Conservation (phyloP, 345 rosid genomes). For the Eucalyptus cloeziana region DNA sequence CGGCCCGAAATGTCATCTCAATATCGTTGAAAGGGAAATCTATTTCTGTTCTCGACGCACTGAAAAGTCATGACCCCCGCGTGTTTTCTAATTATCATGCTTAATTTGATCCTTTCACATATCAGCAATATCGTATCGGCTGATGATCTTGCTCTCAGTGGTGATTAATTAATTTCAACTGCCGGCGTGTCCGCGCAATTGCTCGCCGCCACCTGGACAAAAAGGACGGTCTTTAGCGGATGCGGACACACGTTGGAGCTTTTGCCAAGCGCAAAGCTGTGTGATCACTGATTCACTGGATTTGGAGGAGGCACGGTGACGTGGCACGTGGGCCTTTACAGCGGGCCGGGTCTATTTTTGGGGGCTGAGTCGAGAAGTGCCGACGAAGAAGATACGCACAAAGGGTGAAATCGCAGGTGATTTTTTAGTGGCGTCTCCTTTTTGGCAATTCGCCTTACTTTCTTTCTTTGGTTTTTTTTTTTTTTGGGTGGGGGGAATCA, state of each 20-base stretch:
- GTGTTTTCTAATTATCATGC: not conserved
- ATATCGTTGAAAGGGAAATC: not conserved
- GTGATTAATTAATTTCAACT: not conserved
- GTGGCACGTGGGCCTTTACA: not conserved
- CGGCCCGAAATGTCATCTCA: not conserved
- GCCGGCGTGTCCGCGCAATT: not conserved
- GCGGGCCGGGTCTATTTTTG: not conserved
- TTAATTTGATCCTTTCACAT: not conserved
- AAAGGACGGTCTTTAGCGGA: not conserved
- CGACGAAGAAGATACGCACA: not conserved
- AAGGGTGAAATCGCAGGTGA: not conserved
- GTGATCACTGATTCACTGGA: not conserved
- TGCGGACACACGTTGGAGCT: not conserved
- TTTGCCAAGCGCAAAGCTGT: not conserved
- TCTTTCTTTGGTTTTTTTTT: not conserved
- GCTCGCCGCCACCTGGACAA: conserved; percentile 1
- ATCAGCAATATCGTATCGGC: not conserved
- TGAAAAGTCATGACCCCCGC: not conserved
- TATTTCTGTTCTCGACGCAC: accelerated
- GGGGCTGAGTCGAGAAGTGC: not conserved
- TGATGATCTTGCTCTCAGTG: not conserved
- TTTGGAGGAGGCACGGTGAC: not conserved
- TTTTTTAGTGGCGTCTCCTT: not conserved
- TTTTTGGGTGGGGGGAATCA: not conserved
- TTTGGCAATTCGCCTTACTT: not conserved